phyloP scores from a whole-genome alignment of 306 rosid genomes.

The Trifolium subterraneum region DNA sequence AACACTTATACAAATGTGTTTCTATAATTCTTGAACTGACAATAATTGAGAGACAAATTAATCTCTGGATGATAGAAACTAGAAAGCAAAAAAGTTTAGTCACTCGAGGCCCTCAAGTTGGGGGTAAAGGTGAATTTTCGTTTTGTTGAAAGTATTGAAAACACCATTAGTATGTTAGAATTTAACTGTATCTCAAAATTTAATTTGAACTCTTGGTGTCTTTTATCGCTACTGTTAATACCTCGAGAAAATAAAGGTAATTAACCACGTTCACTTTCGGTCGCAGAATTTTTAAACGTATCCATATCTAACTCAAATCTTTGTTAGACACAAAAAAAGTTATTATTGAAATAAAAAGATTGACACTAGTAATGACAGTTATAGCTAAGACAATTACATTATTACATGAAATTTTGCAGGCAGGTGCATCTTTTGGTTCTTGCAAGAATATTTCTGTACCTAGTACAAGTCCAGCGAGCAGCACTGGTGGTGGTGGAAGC shows the following conservation, averaged over 20 bases:
- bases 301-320: conserved; percentile 26
- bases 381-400: conserved; percentile 11
- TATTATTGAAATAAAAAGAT: conserved; percentile 1
- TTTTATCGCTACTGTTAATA: neutral
- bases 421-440: conserved; percentile 76
- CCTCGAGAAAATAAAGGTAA: neutral
- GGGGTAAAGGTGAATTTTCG: neutral
- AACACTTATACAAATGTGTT: neutral
- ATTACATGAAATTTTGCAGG: conserved; percentile 60
- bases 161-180: neutral
- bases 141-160: neutral
- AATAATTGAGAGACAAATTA: neutral
- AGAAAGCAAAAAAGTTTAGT: neutral
- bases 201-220: neutral
- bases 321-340: conserved; percentile 2
- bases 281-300: neutral
- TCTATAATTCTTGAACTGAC: neutral
- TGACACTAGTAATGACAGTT: conserved; percentile 9
- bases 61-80: no score
- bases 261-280: conserved; percentile 9
- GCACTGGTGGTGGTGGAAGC: conserved; percentile 74
- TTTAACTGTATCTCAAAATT: conserved; percentile 8
- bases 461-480: conserved; percentile 57
- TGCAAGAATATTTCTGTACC: conserved; percentile 85
- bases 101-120: neutral